These are phyloP conservation scores for Papiliotrema laurentii DNA, from an alignment of 1,284 basidiomycete genomes.

Conservation along the genomic window DNA sequence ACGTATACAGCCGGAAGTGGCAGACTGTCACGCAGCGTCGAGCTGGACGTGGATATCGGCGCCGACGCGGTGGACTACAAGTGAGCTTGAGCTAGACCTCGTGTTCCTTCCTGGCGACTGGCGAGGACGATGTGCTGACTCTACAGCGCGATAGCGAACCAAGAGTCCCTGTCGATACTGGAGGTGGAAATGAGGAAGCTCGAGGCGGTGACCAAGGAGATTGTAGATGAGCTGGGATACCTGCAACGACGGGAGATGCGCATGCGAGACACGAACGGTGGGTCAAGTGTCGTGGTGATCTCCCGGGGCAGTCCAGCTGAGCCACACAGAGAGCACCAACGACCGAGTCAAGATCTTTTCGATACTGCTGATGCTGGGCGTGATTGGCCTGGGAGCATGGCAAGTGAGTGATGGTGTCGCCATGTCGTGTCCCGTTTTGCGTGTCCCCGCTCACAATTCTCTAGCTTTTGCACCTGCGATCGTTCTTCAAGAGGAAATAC, in stretches of 20 bases:
- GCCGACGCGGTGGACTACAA: slow-evolving; percentile 99
- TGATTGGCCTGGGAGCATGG: slow-evolving; percentile 84
- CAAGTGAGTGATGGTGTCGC: slow-evolving; percentile 63
- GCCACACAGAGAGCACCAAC: slow-evolving; percentile 78
- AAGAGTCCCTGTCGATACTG: slow-evolving; percentile 89
- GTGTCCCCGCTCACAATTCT: slow-evolving; percentile 2
- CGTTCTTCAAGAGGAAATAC: slow-evolving; percentile 96
- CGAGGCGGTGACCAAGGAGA: slow-evolving; percentile 88
- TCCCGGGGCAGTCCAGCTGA: background rate
- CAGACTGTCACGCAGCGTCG: slow-evolving; percentile 64
- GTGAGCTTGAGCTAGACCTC: slow-evolving; percentile 52
- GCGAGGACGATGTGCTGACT: background rate
- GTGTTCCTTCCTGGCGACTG: background rate
- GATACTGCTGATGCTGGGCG: slow-evolving; percentile 74
- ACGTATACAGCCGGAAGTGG: slow-evolving; percentile 31
- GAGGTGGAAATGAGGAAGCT: slow-evolving; percentile 98
- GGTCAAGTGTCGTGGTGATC: slow-evolving; percentile 39
- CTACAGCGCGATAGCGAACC: slow-evolving; percentile 92
- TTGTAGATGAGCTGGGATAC: slow-evolving; percentile 90
- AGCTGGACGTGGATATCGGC: slow-evolving; percentile 95
- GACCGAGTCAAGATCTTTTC: slow-evolving; percentile 87
- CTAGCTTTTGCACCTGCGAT: slow-evolving; percentile 76
- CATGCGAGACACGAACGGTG: slow-evolving; percentile 89
- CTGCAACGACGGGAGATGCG: slow-evolving; percentile 82
- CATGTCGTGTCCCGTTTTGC: too few species aligned